Base-by-base conservation (phyloP, 352 stramenopile species). In the Thraustochytrium striatum region DNA sequence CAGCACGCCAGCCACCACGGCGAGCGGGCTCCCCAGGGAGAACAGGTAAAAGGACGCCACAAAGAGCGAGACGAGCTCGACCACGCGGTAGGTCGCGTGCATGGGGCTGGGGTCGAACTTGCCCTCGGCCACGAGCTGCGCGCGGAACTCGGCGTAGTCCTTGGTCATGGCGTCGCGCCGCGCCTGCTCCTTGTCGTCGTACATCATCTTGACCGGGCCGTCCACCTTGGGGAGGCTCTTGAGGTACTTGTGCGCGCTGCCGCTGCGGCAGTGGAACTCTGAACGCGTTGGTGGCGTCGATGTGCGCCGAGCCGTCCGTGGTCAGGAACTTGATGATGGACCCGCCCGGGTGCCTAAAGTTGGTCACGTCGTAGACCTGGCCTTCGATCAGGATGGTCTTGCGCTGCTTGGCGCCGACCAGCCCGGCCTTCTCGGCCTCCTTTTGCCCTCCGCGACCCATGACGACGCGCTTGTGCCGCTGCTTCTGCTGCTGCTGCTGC, bases 251-350 rank as follows among this genome's bases (percentile, higher is more conserved):
- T 83, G n/a, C 8, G 75, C 81, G 59, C 73, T 81, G 33, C 44
- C 50, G n/a, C 44, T 75, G 2, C 75, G 39, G 3, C 75, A 33
- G 61, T 84, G 81, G 61, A 84, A 84, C 53, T 83, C 75, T 3
- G 61, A 81, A 84, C 1, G 81, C 81, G 36, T 84, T 36, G 32
- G 81, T 78, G 11, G 75, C 81, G 32, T 84, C 81, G 16, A 55
- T 11, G 21, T 21, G 25, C 47, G n/a, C 68, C 58, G 16, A 57
- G 8, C 68, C 81, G 25, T 83, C 69, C 39, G 33, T 41, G n/a
- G 73, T 79, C 30, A 83, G 79, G 57, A 81, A 84, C 35, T 83
- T 78, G 35, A 84, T 82, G 19, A 84, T 79, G 32, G 61, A 81
- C 39, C 81, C 81, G 25, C 81, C 81, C 55, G 81, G 81, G 41